Conservation (phyloP, 345 rosid species). For the Sonneratia caseolaris region DNA sequence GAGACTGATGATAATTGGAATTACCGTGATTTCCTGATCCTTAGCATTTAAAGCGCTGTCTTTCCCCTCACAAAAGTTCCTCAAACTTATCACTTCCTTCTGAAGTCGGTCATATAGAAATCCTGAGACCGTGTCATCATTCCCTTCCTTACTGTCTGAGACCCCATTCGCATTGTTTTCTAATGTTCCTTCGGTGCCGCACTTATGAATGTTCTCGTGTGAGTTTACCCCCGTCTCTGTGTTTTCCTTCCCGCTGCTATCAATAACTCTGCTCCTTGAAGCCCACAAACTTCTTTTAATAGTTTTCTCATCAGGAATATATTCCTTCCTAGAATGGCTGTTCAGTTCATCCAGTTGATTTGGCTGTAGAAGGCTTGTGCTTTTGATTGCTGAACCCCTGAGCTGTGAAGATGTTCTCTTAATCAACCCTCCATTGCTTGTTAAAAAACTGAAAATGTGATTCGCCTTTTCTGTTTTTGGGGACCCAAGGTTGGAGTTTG, state of each 20-base stretch:
- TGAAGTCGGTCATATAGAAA: constrained; percentile 82
- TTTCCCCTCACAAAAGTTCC: constrained; percentile 58
- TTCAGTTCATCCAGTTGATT: constrained; percentile 19
- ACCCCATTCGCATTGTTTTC: constrained; percentile 20
- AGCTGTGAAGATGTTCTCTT: constrained; percentile 68
- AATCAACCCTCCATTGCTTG: constrained; percentile 44
- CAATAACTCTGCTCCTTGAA: constrained; percentile 41
- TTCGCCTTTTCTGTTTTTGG: constrained; percentile 44
- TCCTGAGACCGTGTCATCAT: constrained; percentile 66
- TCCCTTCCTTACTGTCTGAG: constrained; percentile 19
- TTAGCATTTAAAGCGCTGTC: constrained; percentile 45
- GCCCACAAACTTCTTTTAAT: constrained; percentile 38
- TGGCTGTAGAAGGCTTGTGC: constrained; percentile 34
- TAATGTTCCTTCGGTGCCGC: constrained; percentile 19
- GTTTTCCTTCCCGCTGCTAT: constrained; percentile 58
- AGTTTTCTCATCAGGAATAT: constrained; percentile 22
- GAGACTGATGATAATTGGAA: neutral
- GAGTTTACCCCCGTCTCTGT: constrained; percentile 25
- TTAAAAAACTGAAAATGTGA: constrained; percentile 58
- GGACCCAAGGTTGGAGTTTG: constrained; percentile 20
- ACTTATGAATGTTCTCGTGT: constrained; percentile 16
- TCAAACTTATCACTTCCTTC: constrained; percentile 61
- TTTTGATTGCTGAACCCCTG: constrained; percentile 39
- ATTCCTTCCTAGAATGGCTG: constrained; percentile 21
- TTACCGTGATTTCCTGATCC: constrained; percentile 75